Conservation (phyloP, 1,284 basidiomycete genomes). For the Moniliophthora roreri region DNA sequence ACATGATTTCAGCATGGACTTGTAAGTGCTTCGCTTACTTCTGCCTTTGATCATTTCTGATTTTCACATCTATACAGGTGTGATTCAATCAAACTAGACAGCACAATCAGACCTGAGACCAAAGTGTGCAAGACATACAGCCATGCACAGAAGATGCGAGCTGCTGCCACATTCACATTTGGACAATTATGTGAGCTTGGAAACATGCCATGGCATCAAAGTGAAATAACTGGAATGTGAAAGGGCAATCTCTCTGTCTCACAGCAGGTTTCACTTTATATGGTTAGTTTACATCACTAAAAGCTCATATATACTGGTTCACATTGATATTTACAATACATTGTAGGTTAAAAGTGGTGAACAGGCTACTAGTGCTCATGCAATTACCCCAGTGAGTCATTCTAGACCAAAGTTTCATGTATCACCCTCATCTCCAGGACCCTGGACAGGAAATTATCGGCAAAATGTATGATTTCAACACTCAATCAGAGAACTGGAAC, state of each 20-base stretch:
- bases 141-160: slow-evolving; percentile 36
- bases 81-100: slow-evolving; percentile 25
- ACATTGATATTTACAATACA: too few species aligned
- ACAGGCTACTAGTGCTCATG: slow-evolving; percentile 26
- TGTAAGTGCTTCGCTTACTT: slow-evolving; percentile 11
- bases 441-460: slow-evolving; percentile 21
- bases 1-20: slow-evolving; percentile 28
- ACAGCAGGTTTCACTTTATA: slow-evolving; percentile 30
- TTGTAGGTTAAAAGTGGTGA: slow-evolving; percentile 25
- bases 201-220: slow-evolving; percentile 26
- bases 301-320: slow-evolving; percentile 17
- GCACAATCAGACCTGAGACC: slow-evolving; percentile 17
- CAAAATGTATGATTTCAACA: slow-evolving; percentile 25
- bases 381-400: slow-evolving; percentile 26
- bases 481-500: slow-evolving; percentile 18
- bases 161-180: slow-evolving; percentile 30
- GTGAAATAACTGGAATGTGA: slow-evolving; percentile 14
- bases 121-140: slow-evolving; percentile 20
- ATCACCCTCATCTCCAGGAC: neutral
- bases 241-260: slow-evolving; percentile 5
- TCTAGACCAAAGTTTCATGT: neutral
- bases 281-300: slow-evolving; percentile 27
- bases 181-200: slow-evolving; percentile 27
- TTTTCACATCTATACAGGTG: slow-evolving; percentile 24
- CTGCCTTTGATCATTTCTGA: neutral